Evolutionary conservation across 75 land plant species (phyloP).

Genomic region (Pseudotsuga menziesii): DNA sequence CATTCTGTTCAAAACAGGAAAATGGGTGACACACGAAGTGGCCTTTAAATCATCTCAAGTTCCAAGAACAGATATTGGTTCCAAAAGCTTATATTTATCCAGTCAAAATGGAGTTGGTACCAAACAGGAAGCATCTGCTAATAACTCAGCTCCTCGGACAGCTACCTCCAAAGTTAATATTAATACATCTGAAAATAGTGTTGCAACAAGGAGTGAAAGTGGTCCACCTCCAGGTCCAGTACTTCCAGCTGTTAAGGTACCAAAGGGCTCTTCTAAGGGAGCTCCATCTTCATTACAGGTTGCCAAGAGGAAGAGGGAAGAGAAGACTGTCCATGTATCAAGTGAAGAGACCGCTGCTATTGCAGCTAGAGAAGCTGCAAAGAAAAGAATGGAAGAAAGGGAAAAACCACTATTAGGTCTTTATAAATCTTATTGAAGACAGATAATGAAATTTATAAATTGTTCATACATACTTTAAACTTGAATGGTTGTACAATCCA

Average conservation of each 20-base stretch:
- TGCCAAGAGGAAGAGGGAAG: conserved; percentile 71
- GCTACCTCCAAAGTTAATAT: conserved; percentile 8
- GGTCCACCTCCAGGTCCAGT: conserved; percentile 50
- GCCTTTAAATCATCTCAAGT: conserved; percentile 35
- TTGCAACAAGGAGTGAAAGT: conserved; percentile 16
- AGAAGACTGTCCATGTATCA: conserved; percentile 50
- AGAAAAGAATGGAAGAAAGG: conserved; percentile 79
- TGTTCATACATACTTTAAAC: no score
- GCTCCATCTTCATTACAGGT: conserved; percentile 75
- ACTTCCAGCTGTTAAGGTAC: conserved; percentile 38
- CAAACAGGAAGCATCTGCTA: not conserved
- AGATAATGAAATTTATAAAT: no score
- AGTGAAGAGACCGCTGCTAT: conserved; percentile 80
- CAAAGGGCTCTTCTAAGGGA: conserved; percentile 58
- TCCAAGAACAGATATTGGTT: conserved; percentile 13
- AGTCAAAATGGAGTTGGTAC: conserved; percentile 1
- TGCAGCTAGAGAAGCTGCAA: conserved; percentile 90
- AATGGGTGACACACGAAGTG: conserved; percentile 74
- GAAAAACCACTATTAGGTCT: conserved; percentile 79
- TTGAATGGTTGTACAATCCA: no score
- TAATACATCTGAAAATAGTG: conserved; percentile 3
- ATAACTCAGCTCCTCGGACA: not conserved
- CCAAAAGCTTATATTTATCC: not conserved
- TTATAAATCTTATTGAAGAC: conserved; percentile 42
- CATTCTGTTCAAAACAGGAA: conserved; percentile 32